These are phyloP conservation scores for Venturia effusa DNA, from an alignment of 2,329 filamentous ascomycete species.

Conservation along the genomic window DNA sequence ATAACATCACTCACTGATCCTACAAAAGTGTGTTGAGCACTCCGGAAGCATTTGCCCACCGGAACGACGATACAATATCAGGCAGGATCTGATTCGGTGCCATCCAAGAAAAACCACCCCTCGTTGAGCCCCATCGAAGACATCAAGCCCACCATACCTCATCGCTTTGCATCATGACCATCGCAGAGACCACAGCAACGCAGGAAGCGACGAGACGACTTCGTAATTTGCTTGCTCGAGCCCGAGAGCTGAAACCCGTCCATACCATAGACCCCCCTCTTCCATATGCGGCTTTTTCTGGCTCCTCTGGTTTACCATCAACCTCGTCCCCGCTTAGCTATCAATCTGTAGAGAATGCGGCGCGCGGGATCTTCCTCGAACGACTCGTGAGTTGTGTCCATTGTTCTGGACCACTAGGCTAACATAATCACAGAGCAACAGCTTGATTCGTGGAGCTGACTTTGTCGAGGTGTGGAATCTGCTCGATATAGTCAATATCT, in stretches of 20 bases:
- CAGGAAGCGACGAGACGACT: conserved; percentile 24
- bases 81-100: neutral
- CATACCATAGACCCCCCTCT: conserved; percentile 33
- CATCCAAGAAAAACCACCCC: neutral
- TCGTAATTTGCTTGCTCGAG: conserved; percentile 29
- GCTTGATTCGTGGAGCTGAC: conserved; percentile 33
- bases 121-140: neutral
- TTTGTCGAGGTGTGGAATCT: conserved; percentile 89
- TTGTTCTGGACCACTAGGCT: neutral
- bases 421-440: neutral
- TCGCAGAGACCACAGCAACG: conserved; percentile 18
- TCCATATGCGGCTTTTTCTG: conserved; percentile 28
- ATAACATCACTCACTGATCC: neutral
- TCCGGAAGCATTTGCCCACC: neutral
- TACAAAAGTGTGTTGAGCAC: neutral
- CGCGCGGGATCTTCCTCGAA: neutral
- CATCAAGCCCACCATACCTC: neutral
- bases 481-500: conserved; percentile 78
- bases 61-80: neutral
- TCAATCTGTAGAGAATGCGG: conserved; percentile 68
- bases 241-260: conserved; percentile 29
- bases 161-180: conserved; percentile 18
- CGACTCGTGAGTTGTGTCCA: neutral
- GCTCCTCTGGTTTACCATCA: conserved; percentile 21
- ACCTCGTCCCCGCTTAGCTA: conserved; percentile 10